Conservation (phyloP, 2,329 filamentous ascomycete genomes). For the Cucurbitaria berberidis region DNA sequence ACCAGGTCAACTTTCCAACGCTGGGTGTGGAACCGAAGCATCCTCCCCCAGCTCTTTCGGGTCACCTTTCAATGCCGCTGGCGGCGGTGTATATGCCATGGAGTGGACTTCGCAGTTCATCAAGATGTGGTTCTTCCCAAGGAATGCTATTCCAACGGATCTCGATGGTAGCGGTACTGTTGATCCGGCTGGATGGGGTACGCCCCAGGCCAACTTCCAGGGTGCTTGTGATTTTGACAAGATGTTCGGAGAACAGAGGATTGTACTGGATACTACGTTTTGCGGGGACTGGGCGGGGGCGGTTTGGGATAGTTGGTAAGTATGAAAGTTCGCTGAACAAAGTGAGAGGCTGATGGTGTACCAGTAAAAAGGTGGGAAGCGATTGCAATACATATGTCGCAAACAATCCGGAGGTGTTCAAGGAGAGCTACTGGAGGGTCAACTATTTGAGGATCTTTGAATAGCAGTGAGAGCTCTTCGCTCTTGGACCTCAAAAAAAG, state of each 20-base stretch:
- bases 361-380: slow-evolving; percentile 53
- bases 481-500: neutral
- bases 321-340: neutral
- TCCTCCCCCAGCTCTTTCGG: slow-evolving; percentile 21
- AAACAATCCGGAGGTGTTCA: slow-evolving; percentile 24
- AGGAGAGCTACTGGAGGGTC: slow-evolving; percentile 50
- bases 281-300: slow-evolving; percentile 56
- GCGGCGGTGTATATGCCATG: slow-evolving; percentile 50
- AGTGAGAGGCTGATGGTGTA: slow-evolving; percentile 30
- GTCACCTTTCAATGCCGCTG: slow-evolving; percentile 32
- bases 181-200: slow-evolving; percentile 65
- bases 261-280: slow-evolving; percentile 81
- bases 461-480: neutral
- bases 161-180: slow-evolving; percentile 41
- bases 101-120: slow-evolving; percentile 73
- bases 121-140: slow-evolving; percentile 79
- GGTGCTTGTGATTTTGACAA: slow-evolving; percentile 42
- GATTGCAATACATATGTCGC: slow-evolving; percentile 27
- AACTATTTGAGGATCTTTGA: slow-evolving; percentile 47
- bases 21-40: slow-evolving; percentile 19
- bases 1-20: slow-evolving; percentile 17
- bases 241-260: slow-evolving; percentile 57
- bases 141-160: slow-evolving; percentile 62
- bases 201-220: slow-evolving; percentile 69
- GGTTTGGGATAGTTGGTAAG: slow-evolving; percentile 9